phyloP scores from a whole-genome alignment of 2,329 filamentous ascomycete species.

The Ascochyta koolunga region DNA sequence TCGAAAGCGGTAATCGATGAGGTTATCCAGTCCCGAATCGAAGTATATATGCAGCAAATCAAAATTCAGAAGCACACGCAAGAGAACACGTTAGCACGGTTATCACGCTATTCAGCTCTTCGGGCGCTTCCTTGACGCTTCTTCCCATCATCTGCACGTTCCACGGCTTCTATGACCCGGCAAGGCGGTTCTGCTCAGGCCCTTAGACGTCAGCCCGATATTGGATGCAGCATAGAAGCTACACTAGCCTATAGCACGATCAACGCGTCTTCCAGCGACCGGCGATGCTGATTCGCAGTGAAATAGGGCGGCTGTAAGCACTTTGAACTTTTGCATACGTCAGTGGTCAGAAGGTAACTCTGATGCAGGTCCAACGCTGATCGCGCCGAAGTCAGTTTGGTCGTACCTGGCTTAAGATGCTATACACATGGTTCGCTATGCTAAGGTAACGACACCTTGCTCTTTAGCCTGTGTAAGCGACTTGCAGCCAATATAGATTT shows the following conservation, averaged over 20 bases:
- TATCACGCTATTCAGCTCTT: neutral
- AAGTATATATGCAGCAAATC: neutral
- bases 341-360: slow-evolving; percentile 29
- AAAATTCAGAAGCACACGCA: neutral
- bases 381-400: slow-evolving; percentile 26
- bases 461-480: slow-evolving; percentile 40
- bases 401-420: slow-evolving; percentile 16
- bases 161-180: slow-evolving; percentile 31
- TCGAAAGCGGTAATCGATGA: slow-evolving; percentile 5
- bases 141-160: slow-evolving; percentile 29
- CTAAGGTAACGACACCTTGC: slow-evolving; percentile 20
- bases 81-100: neutral
- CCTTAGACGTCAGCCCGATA: slow-evolving; percentile 36
- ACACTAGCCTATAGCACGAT: slow-evolving; percentile 27
- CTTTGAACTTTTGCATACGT: slow-evolving; percentile 18
- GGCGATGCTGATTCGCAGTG: slow-evolving; percentile 32
- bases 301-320: slow-evolving; percentile 30
- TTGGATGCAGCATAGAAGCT: slow-evolving; percentile 29
- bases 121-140: slow-evolving; percentile 4
- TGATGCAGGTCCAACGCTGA: slow-evolving; percentile 42
- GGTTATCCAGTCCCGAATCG: neutral
- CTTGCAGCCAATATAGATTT: slow-evolving; percentile 22
- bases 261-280: slow-evolving; percentile 21
- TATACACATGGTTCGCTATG: slow-evolving; percentile 12
- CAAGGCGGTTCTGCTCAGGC: slow-evolving; percentile 17